Conservation (phyloP, 202 grass and related monocot species). For the Carex arenaria region DNA sequence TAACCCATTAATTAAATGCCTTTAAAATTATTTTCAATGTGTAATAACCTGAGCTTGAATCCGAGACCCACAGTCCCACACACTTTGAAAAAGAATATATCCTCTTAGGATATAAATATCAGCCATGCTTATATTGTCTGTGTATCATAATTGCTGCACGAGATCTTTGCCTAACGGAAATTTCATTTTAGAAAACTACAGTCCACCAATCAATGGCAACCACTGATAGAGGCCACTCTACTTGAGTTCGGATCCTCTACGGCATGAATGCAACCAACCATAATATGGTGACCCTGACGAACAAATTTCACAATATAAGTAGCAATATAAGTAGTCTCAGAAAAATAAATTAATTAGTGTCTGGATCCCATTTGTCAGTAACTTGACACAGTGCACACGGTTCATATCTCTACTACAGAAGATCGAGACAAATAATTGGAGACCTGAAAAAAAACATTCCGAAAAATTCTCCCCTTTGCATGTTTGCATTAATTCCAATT, state of each 20-base stretch:
- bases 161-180: constrained; percentile 1
- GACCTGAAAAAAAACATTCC: not conserved
- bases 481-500: not conserved
- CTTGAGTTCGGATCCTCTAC: not conserved
- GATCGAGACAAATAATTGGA: not conserved
- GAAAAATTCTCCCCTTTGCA: not conserved
- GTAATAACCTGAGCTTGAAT: not conserved
- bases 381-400: not conserved
- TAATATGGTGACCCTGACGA: no score
- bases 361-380: not conserved
- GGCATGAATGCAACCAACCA: not conserved
- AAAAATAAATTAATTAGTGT: not conserved
- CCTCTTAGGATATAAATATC: not conserved
- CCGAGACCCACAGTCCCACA: not conserved
- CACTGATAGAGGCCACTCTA: not conserved
- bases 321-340: not conserved
- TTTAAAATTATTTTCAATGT: not conserved
- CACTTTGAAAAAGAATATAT: not conserved
- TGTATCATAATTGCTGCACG: constrained; percentile 4
- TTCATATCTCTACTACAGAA: not conserved
- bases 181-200: not conserved
- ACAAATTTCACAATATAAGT: not conserved
- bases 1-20: no score
- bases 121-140: not conserved
- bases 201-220: not conserved